Evolutionary conservation across 2,329 filamentous ascomycete genomes (phyloP).

Genomic region (Periconia macrospinosa): DNA sequence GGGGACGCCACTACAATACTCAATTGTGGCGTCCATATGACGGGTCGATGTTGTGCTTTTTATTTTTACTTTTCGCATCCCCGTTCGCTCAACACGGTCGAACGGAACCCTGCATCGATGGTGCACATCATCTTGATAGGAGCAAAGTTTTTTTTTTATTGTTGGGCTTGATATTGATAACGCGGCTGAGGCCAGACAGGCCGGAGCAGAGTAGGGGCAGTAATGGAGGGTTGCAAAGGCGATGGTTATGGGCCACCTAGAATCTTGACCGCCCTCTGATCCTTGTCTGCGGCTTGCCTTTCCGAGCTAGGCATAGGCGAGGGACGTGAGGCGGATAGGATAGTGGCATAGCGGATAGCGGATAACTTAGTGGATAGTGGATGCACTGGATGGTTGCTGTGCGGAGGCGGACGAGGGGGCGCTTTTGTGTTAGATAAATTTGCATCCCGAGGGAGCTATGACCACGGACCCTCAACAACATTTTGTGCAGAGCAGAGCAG

Average conservation of each 20-base stretch:
- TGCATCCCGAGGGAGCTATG: conserved; percentile 21
- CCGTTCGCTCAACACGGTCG: not conserved
- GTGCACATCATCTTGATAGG: not conserved
- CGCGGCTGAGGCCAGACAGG: not conserved
- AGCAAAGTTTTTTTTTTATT: too few species aligned
- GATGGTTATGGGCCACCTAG: not conserved
- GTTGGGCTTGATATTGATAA: not conserved
- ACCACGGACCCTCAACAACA: conserved; percentile 28
- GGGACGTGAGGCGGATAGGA: conserved; percentile 12
- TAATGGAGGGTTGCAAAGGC: not conserved
- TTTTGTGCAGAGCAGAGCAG: conserved; percentile 37
- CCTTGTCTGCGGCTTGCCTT: conserved; percentile 12
- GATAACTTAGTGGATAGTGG: too few species aligned
- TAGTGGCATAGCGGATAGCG: too few species aligned
- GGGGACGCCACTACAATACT: not conserved
- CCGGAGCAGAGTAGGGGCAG: not conserved
- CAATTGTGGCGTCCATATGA: not conserved
- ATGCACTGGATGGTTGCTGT: not conserved
- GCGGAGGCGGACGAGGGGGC: conserved; percentile 13
- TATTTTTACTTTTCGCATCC: not conserved
- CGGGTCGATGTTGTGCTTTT: not conserved
- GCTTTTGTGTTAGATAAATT: conserved; percentile 11
- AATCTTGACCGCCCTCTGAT: conserved; percentile 15
- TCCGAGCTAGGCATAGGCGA: conserved; percentile 7
- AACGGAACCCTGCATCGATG: not conserved